Evolutionary conservation across 108 stramenopile species (phyloP), one percentile per base, ranked within the genome.

Genomic region (Pelagomonas calceolata): DNA sequence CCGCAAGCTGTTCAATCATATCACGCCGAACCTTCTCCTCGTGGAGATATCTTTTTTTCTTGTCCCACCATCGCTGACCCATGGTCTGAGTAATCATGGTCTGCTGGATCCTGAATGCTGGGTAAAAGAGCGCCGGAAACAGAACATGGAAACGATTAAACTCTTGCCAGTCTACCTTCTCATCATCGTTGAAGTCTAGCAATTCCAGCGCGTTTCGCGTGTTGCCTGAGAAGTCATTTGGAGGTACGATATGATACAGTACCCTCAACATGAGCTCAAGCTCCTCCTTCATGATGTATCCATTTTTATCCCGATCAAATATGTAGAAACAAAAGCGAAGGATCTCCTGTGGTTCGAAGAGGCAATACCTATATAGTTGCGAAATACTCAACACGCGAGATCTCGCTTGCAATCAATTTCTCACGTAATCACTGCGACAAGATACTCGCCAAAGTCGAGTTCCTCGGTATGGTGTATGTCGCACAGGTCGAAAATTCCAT

Each of bases 281-380:
- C 70, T 79, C 78, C 21, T 75, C 78, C 31, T 34, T 45, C 17
- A 70, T 64, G 32, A 79, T 66, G 66, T 75, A 79, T 4, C 75
- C 75, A 35, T 76, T 76, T 33, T 76, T 76, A 44, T 76, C 75
- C 71, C 71, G 71, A 36, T 76, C 75, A 31, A 76, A 76, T 16
- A 76, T 70, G 43, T 69, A 76, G 34, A 76, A 71, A 60, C 75
- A 76, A 31, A 71, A 76, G 34, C 65, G 65, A 34, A 76, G 63
- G 10, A 76, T 70, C 33, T 76, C 75, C 35, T 36, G 39, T 7
- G 51, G 44, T 46, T 39, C 68, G 36, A 74, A 60, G 51, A 60
- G 51, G 51, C 51, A 60, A 26, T 60, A 60, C 44, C 44, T 45
- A 16, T 10, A n/a, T n/a, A n/a, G n/a, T n/a, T n/a, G n/a, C n/a